Evolutionary conservation across 306 rosid species (phyloP), one percentile per base, ranked within the genome.

Genomic region (Senna siamea): DNA sequence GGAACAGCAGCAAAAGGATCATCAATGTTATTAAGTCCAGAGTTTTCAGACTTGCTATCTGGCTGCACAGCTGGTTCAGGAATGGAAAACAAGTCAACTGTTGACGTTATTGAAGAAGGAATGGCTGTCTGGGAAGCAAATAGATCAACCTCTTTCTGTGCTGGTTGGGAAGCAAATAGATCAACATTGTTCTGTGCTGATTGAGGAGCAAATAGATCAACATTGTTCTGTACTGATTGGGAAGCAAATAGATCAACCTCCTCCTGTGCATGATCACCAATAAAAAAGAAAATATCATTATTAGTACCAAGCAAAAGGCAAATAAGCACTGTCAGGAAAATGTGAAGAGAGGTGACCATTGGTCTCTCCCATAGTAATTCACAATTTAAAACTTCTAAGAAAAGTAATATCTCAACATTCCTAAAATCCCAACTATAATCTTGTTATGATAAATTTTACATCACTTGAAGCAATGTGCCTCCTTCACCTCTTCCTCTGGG

Each of bases 1-100:
- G 98, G 96, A 74, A 93, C 91, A 59, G 93, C 86, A 76, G 96
- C 90, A 63, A 93, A 93, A 62, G 98, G 98, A 85, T 93, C 98
- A 41, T 79, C 79, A 58, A 57, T 38, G 54, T 83, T 87, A 69
- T 78, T 14, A 32, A 86, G 81, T 51, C 52, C 84, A 43, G 86
- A 57, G 50, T 73, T 80, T 75, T 89, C 81, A 51, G 83, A 72
- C 81, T 89, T 88, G 35, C 68, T 75, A 56, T 78, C 89, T 79
- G 89, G 80, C 81, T 82, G 96, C 74, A 75, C 69, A 78, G 76
- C 90, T 28, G 89, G 86, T 70, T 85, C 88, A 37, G 94, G 82
- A 69, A 74, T 46, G 18, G 93, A 80, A 80, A 93, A 89, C 76
- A 88, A 83, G 76, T 91, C 90, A 43, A 89, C 91, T 10, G 92